Conservation (phyloP, 2,329 filamentous ascomycete species). For the Aspergillus oerlinghausenensis region DNA sequence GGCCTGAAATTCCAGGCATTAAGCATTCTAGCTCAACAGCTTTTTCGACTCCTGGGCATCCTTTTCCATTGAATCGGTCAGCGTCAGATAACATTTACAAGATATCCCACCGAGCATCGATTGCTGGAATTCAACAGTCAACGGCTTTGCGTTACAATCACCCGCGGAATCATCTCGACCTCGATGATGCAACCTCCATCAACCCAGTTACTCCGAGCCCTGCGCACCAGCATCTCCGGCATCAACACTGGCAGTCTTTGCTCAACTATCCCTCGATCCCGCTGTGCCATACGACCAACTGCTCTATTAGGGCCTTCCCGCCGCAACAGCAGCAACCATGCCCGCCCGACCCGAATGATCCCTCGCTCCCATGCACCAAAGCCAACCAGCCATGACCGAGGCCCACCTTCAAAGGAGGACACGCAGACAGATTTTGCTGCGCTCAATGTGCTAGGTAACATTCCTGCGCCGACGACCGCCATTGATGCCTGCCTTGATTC, state of each 20-base stretch:
- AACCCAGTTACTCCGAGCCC: slow-evolving; percentile 37
- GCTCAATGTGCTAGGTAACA: slow-evolving; percentile 73
- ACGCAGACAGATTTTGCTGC: slow-evolving; percentile 68
- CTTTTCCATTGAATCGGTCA: neutral
- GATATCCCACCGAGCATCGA: neutral
- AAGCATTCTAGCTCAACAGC: neutral
- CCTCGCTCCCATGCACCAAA: slow-evolving; percentile 32
- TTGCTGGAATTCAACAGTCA: neutral
- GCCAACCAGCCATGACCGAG: slow-evolving; percentile 51
- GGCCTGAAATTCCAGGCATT: neutral
- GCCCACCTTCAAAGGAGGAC: slow-evolving; percentile 56
- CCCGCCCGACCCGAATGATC: slow-evolving; percentile 28
- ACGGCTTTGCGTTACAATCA: neutral
- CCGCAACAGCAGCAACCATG: slow-evolving; percentile 22
- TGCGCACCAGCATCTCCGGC: slow-evolving; percentile 33
- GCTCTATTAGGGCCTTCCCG: slow-evolving; percentile 7
- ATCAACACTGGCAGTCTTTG: slow-evolving; percentile 9
- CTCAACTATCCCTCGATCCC: slow-evolving; percentile 9
- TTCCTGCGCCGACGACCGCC: slow-evolving; percentile 71
- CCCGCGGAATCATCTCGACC: neutral
- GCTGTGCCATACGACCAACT: slow-evolving; percentile 4
- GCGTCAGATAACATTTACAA: neutral
- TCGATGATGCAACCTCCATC: slow-evolving; percentile 38
- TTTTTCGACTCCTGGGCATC: neutral
- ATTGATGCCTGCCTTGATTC: slow-evolving; percentile 77